Evolutionary conservation across 129 eudicot species (phyloP).

Genomic region (Saposhnikovia divaricata): DNA sequence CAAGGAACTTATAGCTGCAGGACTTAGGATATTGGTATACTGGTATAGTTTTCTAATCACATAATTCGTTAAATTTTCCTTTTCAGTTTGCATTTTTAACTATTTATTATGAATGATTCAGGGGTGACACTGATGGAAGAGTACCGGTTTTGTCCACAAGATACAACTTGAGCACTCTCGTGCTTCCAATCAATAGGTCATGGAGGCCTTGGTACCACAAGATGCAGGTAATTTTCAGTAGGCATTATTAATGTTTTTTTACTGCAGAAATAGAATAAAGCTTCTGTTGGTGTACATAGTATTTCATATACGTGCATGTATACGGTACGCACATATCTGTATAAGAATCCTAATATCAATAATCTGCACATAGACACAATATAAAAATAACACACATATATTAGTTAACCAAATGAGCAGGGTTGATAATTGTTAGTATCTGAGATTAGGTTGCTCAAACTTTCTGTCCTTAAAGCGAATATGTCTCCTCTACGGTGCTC

Average conservation of each 20-base stretch:
- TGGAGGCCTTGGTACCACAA: slow-evolving; percentile 99
- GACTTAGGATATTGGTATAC: slow-evolving; percentile 86
- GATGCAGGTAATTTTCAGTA: slow-evolving; percentile 48
- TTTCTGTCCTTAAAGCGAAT: neutral
- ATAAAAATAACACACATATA: neutral
- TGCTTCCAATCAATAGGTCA: slow-evolving; percentile 58
- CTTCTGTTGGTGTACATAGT: neutral
- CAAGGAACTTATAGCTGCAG: slow-evolving; percentile 77
- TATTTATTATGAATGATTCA: slow-evolving; percentile 17
- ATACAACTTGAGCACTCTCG: slow-evolving; percentile 71
- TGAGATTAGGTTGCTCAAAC: neutral
- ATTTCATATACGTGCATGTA: neutral
- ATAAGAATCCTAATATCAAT: neutral
- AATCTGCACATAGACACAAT: neutral
- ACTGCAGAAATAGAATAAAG: too few relatives aligned
- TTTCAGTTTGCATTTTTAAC: neutral
- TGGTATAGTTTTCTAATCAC: slow-evolving; percentile 37
- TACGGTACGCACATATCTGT: neutral
- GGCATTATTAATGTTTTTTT: neutral
- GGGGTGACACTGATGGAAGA: slow-evolving; percentile 99
- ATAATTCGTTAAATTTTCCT: neutral
- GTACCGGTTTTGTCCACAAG: slow-evolving; percentile 90
- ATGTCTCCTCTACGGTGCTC: neutral
- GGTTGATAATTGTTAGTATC: neutral
- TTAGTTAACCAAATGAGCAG: neutral